Conservation (phyloP, 805 yeast species). For the Cyberlindnera bimundalis region DNA sequence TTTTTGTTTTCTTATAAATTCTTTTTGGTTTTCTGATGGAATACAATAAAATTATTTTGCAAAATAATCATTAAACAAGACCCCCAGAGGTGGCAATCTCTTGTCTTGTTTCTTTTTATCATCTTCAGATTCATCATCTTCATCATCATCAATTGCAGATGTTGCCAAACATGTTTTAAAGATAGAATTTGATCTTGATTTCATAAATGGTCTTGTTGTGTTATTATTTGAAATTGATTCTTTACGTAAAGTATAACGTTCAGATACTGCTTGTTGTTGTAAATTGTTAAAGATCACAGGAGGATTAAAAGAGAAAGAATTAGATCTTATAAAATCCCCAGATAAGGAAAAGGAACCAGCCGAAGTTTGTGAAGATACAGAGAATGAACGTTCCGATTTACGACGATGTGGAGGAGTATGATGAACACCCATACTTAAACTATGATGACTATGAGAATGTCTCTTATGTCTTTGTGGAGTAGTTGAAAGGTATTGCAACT, state of each 20-base stretch:
- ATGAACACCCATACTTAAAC: neutral
- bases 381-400: constrained; percentile 11
- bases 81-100: constrained; percentile 18
- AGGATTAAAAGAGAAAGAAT: constrained; percentile 12
- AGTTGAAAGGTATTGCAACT: constrained; percentile 6
- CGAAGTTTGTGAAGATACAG: constrained; percentile 12
- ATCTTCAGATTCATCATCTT: constrained; percentile 9
- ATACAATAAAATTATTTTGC: neutral
- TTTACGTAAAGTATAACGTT: constrained; percentile 11
- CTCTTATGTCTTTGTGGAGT: constrained; percentile 14
- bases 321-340: constrained; percentile 6
- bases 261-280: constrained; percentile 13
- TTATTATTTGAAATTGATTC: constrained; percentile 1
- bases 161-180: constrained; percentile 8
- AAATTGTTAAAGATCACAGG: constrained; percentile 14
- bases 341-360: constrained; percentile 3
- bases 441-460: constrained; percentile 11
- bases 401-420: constrained; percentile 5
- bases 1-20: too few relatives aligned
- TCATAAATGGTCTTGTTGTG: neutral
- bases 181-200: constrained; percentile 14
- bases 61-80: constrained; percentile 22
- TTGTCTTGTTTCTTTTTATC: constrained; percentile 10
- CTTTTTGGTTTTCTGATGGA: neutral
- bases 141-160: constrained; percentile 14